Evolutionary conservation across 441 rosid genomes (phyloP), one percentile per base, ranked within the genome.

Genomic region (Cnidoscolus chayamansa): DNA sequence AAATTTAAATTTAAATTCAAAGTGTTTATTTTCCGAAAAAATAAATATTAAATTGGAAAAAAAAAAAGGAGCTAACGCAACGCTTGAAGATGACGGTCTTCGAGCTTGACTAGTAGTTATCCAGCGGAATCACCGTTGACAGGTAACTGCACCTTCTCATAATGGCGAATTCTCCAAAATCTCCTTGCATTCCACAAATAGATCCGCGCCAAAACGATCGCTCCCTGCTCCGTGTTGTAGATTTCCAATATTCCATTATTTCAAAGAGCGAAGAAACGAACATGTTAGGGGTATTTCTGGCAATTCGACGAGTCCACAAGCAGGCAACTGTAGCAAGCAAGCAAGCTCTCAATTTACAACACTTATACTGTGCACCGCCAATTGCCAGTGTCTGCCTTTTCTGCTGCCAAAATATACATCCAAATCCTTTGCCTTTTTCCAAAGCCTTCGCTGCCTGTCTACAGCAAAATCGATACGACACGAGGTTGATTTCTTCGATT

Each of bases 281-380:
- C 6, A 30, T 58, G 16, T 37, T 3, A 55, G 51, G 72, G 72
- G 72, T 68, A 56, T 37, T 55, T 55, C 72, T 45, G 72, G 63
- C 55, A 68, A 55, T 55, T 68, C 11, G 2, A 4, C 37, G 4
- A 35, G 0, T 31, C 17, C n/a, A 30, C 13, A 5, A n/a, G 12
- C 65, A 37, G n/a, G 49, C 66, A 40, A 35, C 65, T 37, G 65
- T 20, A 7, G n/a, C 25, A 50, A 32, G 59, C 49, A 51, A 67
- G 31, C 25, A 25, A 25, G 25, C 25, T 60, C 32, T 10, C 4
- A 13, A 1, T 0, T 10, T n/a, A 51, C 25, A 16, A 10, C 17
- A 7, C 2, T 37, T 12, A 11, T 35, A 30, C 45, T 32, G 10
- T 10, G 10, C 19, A 56, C 8, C 25, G 48, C 54, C 20, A 68